A percentile compares a stretch with the other conserved stretches of the same genome.
These are phyloP conservation scores for Paecilomyces variotii DNA, from an alignment of 2,329 filamentous ascomycete species.

Conservation along the genomic window DNA sequence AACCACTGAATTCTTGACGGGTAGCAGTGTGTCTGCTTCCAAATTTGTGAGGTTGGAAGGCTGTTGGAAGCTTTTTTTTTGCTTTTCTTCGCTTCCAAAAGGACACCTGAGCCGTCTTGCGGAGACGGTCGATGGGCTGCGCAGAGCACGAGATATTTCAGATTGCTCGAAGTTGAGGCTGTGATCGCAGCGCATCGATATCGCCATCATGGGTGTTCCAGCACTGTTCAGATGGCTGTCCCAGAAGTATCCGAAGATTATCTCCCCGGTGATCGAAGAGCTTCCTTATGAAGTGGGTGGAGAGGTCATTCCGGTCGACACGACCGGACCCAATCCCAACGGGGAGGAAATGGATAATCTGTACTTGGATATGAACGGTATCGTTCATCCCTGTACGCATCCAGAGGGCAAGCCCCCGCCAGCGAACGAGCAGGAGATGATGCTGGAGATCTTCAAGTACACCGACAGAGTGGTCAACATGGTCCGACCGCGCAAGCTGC, in stretches of 20 bases:
- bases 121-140: constrained; percentile 10
- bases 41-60: not conserved
- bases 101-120: constrained; percentile 1
- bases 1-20: constrained; percentile 1
- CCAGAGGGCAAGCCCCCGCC: constrained; percentile 88
- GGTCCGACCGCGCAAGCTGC: constrained; percentile 88
- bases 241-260: constrained; percentile 95
- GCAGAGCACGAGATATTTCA: constrained; percentile 5
- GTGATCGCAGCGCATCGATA: constrained; percentile 3
- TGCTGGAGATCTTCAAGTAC: constrained; percentile 96
- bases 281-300: constrained; percentile 75
- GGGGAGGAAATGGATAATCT: constrained; percentile 97
- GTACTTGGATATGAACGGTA: constrained; percentile 99
- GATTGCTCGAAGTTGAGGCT: not conserved
- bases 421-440: constrained; percentile 97
- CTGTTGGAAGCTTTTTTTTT: not conserved
- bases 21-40: not conserved
- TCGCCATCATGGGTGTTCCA: constrained; percentile 71
- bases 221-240: constrained; percentile 95
- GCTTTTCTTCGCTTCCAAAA: not conserved
- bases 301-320: constrained; percentile 74
- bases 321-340: constrained; percentile 81
- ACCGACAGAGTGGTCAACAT: constrained; percentile 99
- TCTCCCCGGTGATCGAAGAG: constrained; percentile 84
- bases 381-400: constrained; percentile 97